Base-by-base conservation (phyloP, 108 stramenopile species). In the Cyclostephanos invisitatus region DNA sequence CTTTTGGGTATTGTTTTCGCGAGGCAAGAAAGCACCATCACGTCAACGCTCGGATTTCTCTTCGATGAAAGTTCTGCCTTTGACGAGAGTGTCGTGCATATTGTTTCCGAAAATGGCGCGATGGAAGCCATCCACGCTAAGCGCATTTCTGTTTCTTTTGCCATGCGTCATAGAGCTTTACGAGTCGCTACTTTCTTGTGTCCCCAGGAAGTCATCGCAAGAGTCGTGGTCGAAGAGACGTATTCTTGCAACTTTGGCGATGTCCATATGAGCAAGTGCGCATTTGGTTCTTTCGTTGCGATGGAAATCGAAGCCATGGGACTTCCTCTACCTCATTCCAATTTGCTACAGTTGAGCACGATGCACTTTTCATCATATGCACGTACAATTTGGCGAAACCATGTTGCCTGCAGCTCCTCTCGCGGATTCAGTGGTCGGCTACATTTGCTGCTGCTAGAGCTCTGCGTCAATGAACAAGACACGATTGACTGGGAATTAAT, bases 261-360 rank as follows among this genome's bases (percentile, higher is more conserved):
- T 58, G 64, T 44, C 14, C 15, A 46, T 18, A 55, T 95, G 38
- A 65, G 72, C 29, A 82, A 83, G 38, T 87, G 82, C 51, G 64
- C 86, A 8, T 95, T 90, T 62, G 91, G 83, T 10, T 74, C 91
- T 14, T 95, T 88, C 67, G 74, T 91, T 51, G 91, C 94, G 8
- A 91, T 88, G 68, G 94, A 95, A 77, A 83, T 90, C 50, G 94
- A 95, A 80, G 87, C 89, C 54, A 92, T 95, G 91, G 91, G 91
- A 4, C 81, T 95, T 7, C 76, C 94, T 21, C 70, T 95, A 32
- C 91, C 94, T 53, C 88, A 90, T 75, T 89, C 90, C 20, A 87
- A 95, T 67, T 76, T 95, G 42, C 51, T 73, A 5, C 89, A 89
- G 55, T 53, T 95, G 61, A 88, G 89, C 50, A 58, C 81, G 9